Percentiles rank a stretch among this genome's conserved stretches.
Evolutionary conservation across 805 yeast species (phyloP).

Genomic region (Candida namnaoensis): DNA sequence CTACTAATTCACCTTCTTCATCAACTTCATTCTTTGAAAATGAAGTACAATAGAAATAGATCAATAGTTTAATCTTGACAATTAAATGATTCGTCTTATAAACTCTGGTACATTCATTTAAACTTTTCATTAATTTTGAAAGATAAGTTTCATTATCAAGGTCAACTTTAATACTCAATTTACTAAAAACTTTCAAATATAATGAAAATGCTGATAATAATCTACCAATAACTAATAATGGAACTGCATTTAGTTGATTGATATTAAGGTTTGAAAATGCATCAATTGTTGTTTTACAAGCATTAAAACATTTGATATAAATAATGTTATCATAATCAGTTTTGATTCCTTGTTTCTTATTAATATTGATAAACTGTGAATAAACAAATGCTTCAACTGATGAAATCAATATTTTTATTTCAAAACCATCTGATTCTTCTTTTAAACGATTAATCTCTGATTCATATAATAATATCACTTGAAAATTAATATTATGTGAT

Average conservation of each 20-base stretch:
- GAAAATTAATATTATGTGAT: slow-evolving; percentile 24
- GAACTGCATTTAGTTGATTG: slow-evolving; percentile 9
- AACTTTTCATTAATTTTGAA: slow-evolving; percentile 6
- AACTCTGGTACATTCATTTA: slow-evolving; percentile 7
- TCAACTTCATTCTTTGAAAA: slow-evolving; percentile 17
- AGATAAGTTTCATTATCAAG: slow-evolving; percentile 7
- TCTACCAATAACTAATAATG: slow-evolving; percentile 16
- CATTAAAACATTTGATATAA: slow-evolving; percentile 12
- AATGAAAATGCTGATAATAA: slow-evolving; percentile 19
- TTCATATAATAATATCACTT: not conserved
- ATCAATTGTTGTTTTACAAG: slow-evolving; percentile 11
- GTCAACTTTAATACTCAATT: slow-evolving; percentile 6
- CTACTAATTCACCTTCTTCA: not conserved
- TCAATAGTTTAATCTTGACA: slow-evolving; percentile 12
- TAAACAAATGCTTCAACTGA: slow-evolving; percentile 18
- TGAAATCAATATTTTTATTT: slow-evolving; percentile 3
- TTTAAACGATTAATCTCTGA: not conserved
- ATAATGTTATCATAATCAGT: not conserved
- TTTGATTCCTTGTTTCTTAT: not conserved
- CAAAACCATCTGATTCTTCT: not conserved
- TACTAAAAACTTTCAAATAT: slow-evolving; percentile 13
- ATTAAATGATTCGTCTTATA: slow-evolving; percentile 13
- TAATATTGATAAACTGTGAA: slow-evolving; percentile 8
- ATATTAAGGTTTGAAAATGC: slow-evolving; percentile 8
- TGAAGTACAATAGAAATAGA: slow-evolving; percentile 18